These are phyloP conservation scores for Saturnispora galanensis DNA, from an alignment of 805 yeast species.

Conservation along the genomic window DNA sequence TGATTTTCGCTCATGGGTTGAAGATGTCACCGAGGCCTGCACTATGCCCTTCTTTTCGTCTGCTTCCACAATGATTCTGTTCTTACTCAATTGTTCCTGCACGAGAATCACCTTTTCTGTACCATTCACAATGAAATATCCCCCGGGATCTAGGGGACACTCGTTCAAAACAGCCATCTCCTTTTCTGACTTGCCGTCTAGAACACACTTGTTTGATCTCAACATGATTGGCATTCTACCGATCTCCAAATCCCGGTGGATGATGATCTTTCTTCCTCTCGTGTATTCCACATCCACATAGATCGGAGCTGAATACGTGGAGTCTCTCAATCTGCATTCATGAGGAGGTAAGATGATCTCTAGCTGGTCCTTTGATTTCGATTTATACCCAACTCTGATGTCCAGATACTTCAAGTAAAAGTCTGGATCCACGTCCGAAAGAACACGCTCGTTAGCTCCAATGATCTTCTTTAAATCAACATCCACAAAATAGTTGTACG, in stretches of 20 bases:
- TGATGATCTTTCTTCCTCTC: slow-evolving; percentile 83
- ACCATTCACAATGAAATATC: slow-evolving; percentile 95
- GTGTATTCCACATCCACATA: slow-evolving; percentile 97
- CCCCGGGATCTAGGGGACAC: slow-evolving; percentile 98
- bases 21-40: slow-evolving; percentile 95
- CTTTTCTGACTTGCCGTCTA: slow-evolving; percentile 65
- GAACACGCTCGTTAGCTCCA: slow-evolving; percentile 76
- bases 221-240: slow-evolving; percentile 99
- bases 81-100: slow-evolving; percentile 93
- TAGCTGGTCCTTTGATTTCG: slow-evolving; percentile 31
- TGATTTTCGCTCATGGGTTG: slow-evolving; percentile 96
- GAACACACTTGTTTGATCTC: slow-evolving; percentile 82
- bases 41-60: slow-evolving; percentile 91
- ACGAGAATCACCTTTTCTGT: slow-evolving; percentile 95
- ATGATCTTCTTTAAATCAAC: slow-evolving; percentile 87
- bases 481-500: slow-evolving; percentile 95
- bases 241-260: slow-evolving; percentile 83
- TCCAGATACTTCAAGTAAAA: slow-evolving; percentile 89
- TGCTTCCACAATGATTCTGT: slow-evolving; percentile 95
- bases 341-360: slow-evolving; percentile 79
- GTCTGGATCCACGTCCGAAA: slow-evolving; percentile 95
- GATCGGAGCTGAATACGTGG: slow-evolving; percentile 91
- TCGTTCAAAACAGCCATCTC: slow-evolving; percentile 86
- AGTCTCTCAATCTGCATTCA: slow-evolving; percentile 88
- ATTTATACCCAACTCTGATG: slow-evolving; percentile 78